phyloP scores from a whole-genome alignment of 495 filamentous ascomycete species.

The Daldinia vernicosa region DNA sequence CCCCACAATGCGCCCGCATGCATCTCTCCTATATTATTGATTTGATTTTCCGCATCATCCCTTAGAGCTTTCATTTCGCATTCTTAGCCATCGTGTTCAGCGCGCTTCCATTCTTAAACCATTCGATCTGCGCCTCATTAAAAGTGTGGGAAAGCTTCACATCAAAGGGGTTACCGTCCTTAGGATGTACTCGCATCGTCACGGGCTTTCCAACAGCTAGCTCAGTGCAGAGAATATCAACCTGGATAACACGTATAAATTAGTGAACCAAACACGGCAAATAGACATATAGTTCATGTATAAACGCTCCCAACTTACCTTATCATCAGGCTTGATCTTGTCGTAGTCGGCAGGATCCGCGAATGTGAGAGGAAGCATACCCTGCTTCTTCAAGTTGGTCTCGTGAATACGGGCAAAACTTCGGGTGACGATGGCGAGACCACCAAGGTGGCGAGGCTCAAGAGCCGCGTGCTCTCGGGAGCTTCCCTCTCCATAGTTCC shows the following conservation, averaged over 20 bases:
- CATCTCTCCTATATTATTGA: constrained; percentile 35
- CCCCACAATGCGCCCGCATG: constrained; percentile 46
- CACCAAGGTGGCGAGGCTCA: constrained; percentile 96
- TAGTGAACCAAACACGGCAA: not conserved
- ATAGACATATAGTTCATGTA: not conserved
- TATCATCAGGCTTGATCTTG: constrained; percentile 92
- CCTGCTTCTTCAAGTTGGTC: constrained; percentile 99
- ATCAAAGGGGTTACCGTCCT: constrained; percentile 81
- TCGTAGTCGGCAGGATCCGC: constrained; percentile 95
- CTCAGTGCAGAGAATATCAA: constrained; percentile 90
- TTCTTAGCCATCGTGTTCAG: constrained; percentile 97
- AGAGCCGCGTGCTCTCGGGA: constrained; percentile 98
- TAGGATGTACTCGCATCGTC: constrained; percentile 89
- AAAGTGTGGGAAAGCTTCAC: constrained; percentile 91
- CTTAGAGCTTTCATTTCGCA: constrained; percentile 29
- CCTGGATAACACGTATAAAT: constrained; percentile 41
- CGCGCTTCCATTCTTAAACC: constrained; percentile 97
- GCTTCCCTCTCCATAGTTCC: constrained; percentile 98
- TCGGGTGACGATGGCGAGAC: constrained; percentile 94
- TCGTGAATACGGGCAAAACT: constrained; percentile 99
- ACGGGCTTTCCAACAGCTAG: constrained; percentile 93
- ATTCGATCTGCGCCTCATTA: constrained; percentile 96
- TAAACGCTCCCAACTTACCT: constrained; percentile 50
- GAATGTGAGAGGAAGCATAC: constrained; percentile 98
- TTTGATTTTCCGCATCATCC: constrained; percentile 5